These are phyloP conservation scores for Penicillium polonicum DNA, from an alignment of 2,329 filamentous ascomycete species.

Conservation along the genomic window DNA sequence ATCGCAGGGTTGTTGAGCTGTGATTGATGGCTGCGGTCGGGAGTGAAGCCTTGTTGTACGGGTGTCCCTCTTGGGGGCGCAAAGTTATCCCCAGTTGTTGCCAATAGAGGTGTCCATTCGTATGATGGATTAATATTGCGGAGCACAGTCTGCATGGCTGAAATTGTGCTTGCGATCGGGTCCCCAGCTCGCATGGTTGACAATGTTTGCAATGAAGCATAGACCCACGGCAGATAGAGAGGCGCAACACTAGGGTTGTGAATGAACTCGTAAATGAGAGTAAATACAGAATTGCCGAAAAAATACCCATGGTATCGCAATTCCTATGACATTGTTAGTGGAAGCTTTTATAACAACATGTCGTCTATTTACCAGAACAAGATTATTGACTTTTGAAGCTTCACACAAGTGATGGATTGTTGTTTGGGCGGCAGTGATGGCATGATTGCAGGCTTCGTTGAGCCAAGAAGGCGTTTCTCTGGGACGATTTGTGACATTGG, in stretches of 20 bases:
- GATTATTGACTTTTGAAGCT: constrained; percentile 41
- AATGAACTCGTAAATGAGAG: constrained; percentile 46
- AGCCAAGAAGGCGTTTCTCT: constrained; percentile 41
- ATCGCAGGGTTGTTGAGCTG: neutral
- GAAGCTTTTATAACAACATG: neutral
- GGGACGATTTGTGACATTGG: constrained; percentile 16
- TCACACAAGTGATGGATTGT: constrained; percentile 44
- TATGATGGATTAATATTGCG: constrained; percentile 33
- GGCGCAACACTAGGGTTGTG: constrained; percentile 39
- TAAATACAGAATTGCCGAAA: constrained; percentile 44
- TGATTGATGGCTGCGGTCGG: neutral
- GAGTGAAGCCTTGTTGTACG: neutral
- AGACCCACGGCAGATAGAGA: constrained; percentile 46
- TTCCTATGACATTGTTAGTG: constrained; percentile 31
- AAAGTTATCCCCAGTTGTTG: neutral
- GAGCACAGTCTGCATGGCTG: constrained; percentile 35
- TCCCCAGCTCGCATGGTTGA: constrained; percentile 37
- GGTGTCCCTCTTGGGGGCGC: neutral
- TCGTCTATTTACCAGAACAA: constrained; percentile 36
- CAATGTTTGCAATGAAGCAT: constrained; percentile 39
- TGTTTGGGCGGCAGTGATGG: constrained; percentile 43
- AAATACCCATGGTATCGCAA: constrained; percentile 49
- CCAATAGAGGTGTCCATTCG: constrained; percentile 23
- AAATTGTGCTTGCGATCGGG: constrained; percentile 30
- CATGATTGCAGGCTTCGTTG: constrained; percentile 46